phyloP scores from a whole-genome alignment of 2,329 filamentous ascomycete genomes.

The Graphilbum ipis-grandicollis region DNA sequence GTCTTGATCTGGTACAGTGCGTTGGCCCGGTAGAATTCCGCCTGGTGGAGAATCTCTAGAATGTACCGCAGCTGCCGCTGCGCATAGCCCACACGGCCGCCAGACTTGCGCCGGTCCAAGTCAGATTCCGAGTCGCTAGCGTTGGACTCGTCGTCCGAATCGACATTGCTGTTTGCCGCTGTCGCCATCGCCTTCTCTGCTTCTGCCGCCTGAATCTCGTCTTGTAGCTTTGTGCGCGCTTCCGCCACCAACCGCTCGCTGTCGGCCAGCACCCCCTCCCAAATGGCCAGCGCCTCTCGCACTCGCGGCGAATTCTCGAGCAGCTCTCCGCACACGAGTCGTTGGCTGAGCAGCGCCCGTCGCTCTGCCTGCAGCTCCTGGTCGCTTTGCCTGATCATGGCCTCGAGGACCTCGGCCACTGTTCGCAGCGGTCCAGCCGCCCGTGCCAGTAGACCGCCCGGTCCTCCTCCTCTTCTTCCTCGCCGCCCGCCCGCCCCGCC shows the following conservation, averaged over 20 bases:
- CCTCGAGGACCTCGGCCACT: constrained; percentile 69
- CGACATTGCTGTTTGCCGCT: constrained; percentile 1
- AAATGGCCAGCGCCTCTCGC: constrained; percentile 51
- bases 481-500: too few relatives aligned
- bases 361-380: constrained; percentile 48
- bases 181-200: constrained; percentile 8
- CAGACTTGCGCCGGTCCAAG: not conserved
- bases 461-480: too few relatives aligned
- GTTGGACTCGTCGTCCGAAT: constrained; percentile 6
- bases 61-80: constrained; percentile 53
- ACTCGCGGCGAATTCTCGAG: constrained; percentile 57
- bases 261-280: constrained; percentile 39
- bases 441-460: too few relatives aligned
- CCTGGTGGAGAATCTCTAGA: constrained; percentile 66
- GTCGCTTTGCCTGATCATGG: constrained; percentile 82
- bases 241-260: constrained; percentile 38
- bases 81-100: constrained; percentile 29
- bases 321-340: constrained; percentile 58
- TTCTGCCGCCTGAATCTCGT: constrained; percentile 25
- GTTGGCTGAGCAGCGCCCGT: constrained; percentile 43
- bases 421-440: constrained; percentile 60
- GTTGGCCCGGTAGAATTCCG: constrained; percentile 71
- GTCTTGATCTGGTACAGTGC: constrained; percentile 71
- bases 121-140: not conserved
- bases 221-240: constrained; percentile 42